Base-by-base conservation (phyloP, 2,329 filamentous ascomycete genomes). In the Chrysosporium queenslandicum region DNA sequence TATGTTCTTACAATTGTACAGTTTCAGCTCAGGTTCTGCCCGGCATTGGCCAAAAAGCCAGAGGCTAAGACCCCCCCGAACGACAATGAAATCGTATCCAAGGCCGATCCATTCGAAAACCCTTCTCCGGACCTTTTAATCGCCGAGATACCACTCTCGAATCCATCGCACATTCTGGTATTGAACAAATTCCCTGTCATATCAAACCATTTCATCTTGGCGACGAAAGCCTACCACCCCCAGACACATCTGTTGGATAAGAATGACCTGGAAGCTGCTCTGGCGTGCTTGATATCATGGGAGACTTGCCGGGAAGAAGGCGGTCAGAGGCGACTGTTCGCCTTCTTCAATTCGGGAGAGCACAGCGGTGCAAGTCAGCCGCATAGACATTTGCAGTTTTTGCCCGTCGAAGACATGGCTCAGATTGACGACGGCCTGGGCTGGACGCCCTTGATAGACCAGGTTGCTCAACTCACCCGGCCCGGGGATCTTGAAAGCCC, bases 381-480 rank as follows among this genome's bases (percentile, higher is more conserved):
- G 0, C 73, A 75, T 60, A 61, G 73, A 12, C 72, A 75, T 56
- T 46, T 75, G 29, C 73, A 75, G 51, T 75, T 75, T 46, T 58
- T 75, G 6, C 72, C 73, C 0, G 62, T 75, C 2, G 71, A 74
- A 55, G 64, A 66, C 30, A 75, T 75, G 70, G 53, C 37, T 14
- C 14, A n/a, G n/a, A n/a, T 8, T 14, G 37, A 46, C 25, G 23
- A 55, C 61, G 9, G 60, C 30, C 25, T n/a, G 11, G 29, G 56
- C n/a, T 80, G 77, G 77, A 59, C 63, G 20, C 68, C 76, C 8
- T 62, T 79, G n/a, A 72, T 78, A 41, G 75, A 78, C 12, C n/a
- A 29, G 16, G 5, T 36, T 32, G 23, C 34, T 7, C 16, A 40
- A 16, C 4, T n/a, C 9, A 6, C 30, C 25, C 30, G 25, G 3